Percentiles rank a stretch among this genome's conserved stretches.
Evolutionary conservation across 2,329 filamentous ascomycete species (phyloP).

Genomic region (Aureobasidium sp.): DNA sequence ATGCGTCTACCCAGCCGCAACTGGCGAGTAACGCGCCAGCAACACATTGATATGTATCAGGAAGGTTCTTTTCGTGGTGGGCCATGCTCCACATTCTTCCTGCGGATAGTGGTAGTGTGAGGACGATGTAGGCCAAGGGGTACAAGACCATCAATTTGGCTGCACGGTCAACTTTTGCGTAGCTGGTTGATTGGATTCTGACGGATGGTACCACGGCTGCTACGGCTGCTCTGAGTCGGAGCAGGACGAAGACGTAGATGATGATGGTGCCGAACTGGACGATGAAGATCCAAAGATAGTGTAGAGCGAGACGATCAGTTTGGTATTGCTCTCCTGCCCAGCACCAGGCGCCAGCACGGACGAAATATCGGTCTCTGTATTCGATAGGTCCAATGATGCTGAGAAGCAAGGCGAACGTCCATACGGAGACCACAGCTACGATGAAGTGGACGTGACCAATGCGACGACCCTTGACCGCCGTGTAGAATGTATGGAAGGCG

Average conservation of each 20-base stretch:
- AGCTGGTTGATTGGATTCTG: slow-evolving; percentile 9
- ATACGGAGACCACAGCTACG: slow-evolving; percentile 41
- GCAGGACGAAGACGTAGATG: slow-evolving; percentile 38
- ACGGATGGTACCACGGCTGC: slow-evolving; percentile 17
- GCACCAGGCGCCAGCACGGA: slow-evolving; percentile 61
- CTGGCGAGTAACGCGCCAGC: slow-evolving; percentile 51
- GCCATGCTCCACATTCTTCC: slow-evolving; percentile 59
- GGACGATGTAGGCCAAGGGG: slow-evolving; percentile 61
- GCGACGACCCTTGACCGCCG: slow-evolving; percentile 51
- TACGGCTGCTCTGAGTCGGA: slow-evolving; percentile 24
- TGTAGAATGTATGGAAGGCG: slow-evolving; percentile 58
- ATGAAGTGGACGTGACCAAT: slow-evolving; percentile 48
- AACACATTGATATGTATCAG: slow-evolving; percentile 40
- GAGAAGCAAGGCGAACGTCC: slow-evolving; percentile 54
- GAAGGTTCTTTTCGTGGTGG: slow-evolving; percentile 30
- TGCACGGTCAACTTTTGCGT: slow-evolving; percentile 29
- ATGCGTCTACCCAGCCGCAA: slow-evolving; percentile 53
- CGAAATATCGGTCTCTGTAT: slow-evolving; percentile 42
- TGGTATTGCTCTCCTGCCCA: slow-evolving; percentile 55
- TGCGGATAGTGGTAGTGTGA: slow-evolving; percentile 58
- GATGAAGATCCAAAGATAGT: slow-evolving; percentile 59
- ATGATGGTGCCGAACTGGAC: slow-evolving; percentile 46
- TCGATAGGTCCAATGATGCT: slow-evolving; percentile 40
- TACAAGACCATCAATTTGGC: slow-evolving; percentile 58
- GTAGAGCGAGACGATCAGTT: slow-evolving; percentile 50